phyloP scores from a whole-genome alignment of 805 yeast species.

The Suhomyces faveliae region DNA sequence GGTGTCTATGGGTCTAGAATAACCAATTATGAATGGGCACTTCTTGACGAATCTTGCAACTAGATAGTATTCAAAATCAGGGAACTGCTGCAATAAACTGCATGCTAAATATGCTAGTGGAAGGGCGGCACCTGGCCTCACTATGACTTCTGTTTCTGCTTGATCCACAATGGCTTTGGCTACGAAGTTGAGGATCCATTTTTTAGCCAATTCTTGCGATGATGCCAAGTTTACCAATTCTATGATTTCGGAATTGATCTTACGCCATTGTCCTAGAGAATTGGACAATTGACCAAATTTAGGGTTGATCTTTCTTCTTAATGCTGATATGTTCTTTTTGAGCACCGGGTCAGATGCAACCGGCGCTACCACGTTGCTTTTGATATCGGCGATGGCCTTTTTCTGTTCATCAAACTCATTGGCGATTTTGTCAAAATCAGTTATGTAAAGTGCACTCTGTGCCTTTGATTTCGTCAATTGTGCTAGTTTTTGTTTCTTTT shows the following conservation, averaged over 20 bases:
- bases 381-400: constrained; percentile 55
- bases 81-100: constrained; percentile 46
- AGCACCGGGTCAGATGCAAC: constrained; percentile 50
- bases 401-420: constrained; percentile 47
- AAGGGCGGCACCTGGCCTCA: constrained; percentile 69
- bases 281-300: constrained; percentile 89
- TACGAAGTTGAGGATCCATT: constrained; percentile 77
- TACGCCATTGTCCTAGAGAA: constrained; percentile 56
- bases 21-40: constrained; percentile 88
- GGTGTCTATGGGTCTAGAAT: constrained; percentile 68
- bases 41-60: constrained; percentile 85
- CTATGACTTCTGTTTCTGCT: constrained; percentile 89
- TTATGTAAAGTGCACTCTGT: constrained; percentile 29
- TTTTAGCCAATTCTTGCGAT: constrained; percentile 50
- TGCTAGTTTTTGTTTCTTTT: constrained; percentile 4
- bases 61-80: constrained; percentile 54
- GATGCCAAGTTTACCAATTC: constrained; percentile 50
- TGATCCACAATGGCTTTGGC: constrained; percentile 87
- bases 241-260: constrained; percentile 51
- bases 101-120: constrained; percentile 73
- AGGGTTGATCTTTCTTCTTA: constrained; percentile 78
- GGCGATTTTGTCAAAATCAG: constrained; percentile 39
- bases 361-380: constrained; percentile 54
- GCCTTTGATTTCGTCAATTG: constrained; percentile 12
- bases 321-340: constrained; percentile 54